Percentiles rank a stretch among this genome's conserved stretches.
phyloP scores from a whole-genome alignment of 2,329 filamentous ascomycete species.

The Colletotrichum simmondsii region DNA sequence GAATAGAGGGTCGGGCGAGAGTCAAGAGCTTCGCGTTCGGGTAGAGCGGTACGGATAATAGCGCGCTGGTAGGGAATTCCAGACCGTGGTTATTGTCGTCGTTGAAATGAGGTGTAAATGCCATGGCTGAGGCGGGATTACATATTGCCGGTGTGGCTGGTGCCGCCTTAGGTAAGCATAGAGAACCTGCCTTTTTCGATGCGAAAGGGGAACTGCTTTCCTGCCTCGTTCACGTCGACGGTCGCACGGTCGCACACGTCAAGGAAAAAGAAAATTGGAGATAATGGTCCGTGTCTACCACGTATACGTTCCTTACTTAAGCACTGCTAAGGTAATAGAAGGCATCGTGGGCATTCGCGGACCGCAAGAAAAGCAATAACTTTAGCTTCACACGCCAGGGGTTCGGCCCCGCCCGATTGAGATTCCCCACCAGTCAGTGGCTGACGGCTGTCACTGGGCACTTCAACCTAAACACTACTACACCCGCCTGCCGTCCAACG shows the following conservation, averaged over 20 bases:
- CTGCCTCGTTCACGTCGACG: too few relatives aligned
- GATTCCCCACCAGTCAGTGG: slow-evolving; percentile 33
- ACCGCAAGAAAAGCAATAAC: not conserved
- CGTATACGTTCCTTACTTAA: not conserved
- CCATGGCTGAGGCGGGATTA: not conserved
- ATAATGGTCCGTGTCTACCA: not conserved
- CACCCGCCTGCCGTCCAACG: not conserved
- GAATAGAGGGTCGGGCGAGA: not conserved
- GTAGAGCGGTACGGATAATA: not conserved
- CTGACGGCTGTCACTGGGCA: slow-evolving; percentile 24
- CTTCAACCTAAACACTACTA: slow-evolving; percentile 12
- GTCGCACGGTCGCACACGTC: not conserved
- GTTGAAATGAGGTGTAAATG: not conserved
- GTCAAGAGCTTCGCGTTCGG: not conserved
- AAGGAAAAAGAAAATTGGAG: not conserved
- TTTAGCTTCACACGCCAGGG: not conserved
- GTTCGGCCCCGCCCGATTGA: slow-evolving; percentile 18
- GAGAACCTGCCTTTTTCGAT: too few relatives aligned
- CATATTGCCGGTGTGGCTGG: not conserved
- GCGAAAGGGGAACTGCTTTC: too few relatives aligned
- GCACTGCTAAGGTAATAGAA: too few relatives aligned
- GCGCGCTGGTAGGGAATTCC: too few relatives aligned
- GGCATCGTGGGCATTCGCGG: too few relatives aligned
- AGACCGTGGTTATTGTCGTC: too few relatives aligned
- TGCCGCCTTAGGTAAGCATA: not conserved